Conservation (phyloP, 2,329 filamentous ascomycete genomes). For the Aspergillus ibericus region DNA sequence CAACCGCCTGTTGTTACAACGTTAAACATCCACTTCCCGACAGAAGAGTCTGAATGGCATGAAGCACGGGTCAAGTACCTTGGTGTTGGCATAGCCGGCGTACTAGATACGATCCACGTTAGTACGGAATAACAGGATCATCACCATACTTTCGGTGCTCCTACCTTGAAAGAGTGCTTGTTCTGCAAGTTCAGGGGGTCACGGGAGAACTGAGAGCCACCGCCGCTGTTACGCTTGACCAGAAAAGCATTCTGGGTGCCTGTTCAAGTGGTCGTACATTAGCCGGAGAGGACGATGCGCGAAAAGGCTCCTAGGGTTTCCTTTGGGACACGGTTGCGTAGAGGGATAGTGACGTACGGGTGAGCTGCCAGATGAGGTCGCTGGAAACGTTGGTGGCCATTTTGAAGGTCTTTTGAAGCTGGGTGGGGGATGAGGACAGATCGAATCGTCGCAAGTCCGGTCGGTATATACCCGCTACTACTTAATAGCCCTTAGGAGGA, state of each 20-base stretch:
- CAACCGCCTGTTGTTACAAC: constrained; percentile 66
- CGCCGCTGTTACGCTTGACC: constrained; percentile 79
- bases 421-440: constrained; percentile 23
- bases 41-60: not conserved
- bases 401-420: constrained; percentile 29
- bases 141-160: not conserved
- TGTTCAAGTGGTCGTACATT: constrained; percentile 42
- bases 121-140: constrained; percentile 14
- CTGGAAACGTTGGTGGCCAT: constrained; percentile 71
- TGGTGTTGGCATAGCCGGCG: constrained; percentile 88
- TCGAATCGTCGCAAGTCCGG: constrained; percentile 24
- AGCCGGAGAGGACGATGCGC: constrained; percentile 7
- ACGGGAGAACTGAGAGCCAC: constrained; percentile 85
- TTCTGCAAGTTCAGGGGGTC: constrained; percentile 93
- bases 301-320: not conserved
- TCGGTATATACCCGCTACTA: constrained; percentile 11
- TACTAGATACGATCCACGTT: constrained; percentile 56
- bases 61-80: constrained; percentile 60
- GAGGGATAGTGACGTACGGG: constrained; percentile 66
- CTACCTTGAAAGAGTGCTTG: constrained; percentile 85
- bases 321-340: not conserved
- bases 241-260: constrained; percentile 87
- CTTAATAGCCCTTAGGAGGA: constrained; percentile 15
- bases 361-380: constrained; percentile 92
- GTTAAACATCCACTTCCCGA: constrained; percentile 8